A percentile compares a stretch with the other conserved stretches of the same genome.
phyloP scores from a whole-genome alignment of 805 yeast genomes.

The Pichia membranifaciens region DNA sequence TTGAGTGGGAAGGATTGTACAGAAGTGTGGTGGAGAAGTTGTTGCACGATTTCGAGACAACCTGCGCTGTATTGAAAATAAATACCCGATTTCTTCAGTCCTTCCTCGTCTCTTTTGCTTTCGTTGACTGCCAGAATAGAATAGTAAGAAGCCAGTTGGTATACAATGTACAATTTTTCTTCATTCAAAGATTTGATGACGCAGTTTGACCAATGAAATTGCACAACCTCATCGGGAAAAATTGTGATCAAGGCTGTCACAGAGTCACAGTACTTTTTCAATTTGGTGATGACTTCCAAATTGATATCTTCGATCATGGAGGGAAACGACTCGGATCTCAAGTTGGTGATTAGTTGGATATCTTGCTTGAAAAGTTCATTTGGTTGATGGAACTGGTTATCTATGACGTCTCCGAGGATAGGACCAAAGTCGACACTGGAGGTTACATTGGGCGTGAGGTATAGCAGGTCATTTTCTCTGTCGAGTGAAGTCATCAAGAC shows the following conservation, averaged over 20 bases:
- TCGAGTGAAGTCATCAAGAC: no score
- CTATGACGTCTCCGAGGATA: conserved; percentile 32
- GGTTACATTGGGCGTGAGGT: conserved; percentile 36
- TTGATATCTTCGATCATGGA: background rate
- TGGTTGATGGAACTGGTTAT: conserved; percentile 35
- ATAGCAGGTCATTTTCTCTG: conserved; percentile 21
- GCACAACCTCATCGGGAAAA: conserved; percentile 57
- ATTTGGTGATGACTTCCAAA: conserved; percentile 12
- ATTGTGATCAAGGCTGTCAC: conserved; percentile 42
- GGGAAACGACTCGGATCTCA: conserved; percentile 32
- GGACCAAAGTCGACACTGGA: conserved; percentile 31
- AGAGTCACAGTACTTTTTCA: conserved; percentile 38
- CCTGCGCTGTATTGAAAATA: conserved; percentile 73
- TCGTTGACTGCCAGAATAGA: conserved; percentile 49
- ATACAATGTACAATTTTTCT: conserved; percentile 60
- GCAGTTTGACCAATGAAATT: conserved; percentile 66
- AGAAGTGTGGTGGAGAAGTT: background rate
- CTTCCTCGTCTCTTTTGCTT: conserved; percentile 40
- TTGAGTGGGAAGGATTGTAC: no score
- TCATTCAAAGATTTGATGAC: conserved; percentile 40
- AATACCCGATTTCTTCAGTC: conserved; percentile 55
- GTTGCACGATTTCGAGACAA: conserved; percentile 21
- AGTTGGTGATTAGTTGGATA: conserved; percentile 35
- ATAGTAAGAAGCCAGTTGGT: conserved; percentile 62
- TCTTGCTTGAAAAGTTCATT: conserved; percentile 26